Conservation (phyloP, 2,329 filamentous ascomycete genomes). For the Rachicladosporium sp. region DNA sequence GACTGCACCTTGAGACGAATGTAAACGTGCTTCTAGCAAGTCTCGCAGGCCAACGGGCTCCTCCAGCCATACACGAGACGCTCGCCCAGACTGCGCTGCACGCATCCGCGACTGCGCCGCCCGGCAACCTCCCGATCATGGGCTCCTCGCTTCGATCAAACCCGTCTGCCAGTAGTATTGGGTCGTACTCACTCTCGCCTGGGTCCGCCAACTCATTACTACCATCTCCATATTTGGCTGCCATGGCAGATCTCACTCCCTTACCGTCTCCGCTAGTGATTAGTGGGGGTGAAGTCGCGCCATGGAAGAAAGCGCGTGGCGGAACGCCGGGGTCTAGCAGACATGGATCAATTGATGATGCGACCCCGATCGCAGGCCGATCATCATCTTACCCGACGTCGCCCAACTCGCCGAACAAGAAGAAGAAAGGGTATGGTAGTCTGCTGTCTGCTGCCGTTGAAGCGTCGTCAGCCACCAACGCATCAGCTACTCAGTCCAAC, state of each 20-base stretch:
- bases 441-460: slow-evolving; percentile 31
- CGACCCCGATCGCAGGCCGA: slow-evolving; percentile 12
- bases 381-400: not conserved
- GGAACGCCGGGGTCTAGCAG: slow-evolving; percentile 16
- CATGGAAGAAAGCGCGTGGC: slow-evolving; percentile 30
- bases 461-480: slow-evolving; percentile 16
- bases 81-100: slow-evolving; percentile 22
- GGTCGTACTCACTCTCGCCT: slow-evolving; percentile 30
- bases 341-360: slow-evolving; percentile 20
- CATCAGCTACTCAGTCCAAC: slow-evolving; percentile 13
- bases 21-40: too few species aligned
- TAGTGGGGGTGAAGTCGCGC: slow-evolving; percentile 26
- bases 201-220: slow-evolving; percentile 32
- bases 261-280: slow-evolving; percentile 35
- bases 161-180: slow-evolving; percentile 32
- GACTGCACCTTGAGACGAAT: too few species aligned
- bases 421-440: slow-evolving; percentile 36
- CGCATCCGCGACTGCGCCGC: slow-evolving; percentile 27
- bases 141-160: slow-evolving; percentile 26
- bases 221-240: slow-evolving; percentile 36
- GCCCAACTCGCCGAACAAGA: slow-evolving; percentile 14
- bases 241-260: slow-evolving; percentile 38
- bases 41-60: too few species aligned
- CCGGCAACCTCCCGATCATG: slow-evolving; percentile 12
- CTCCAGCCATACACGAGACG: slow-evolving; percentile 23